Conservation (phyloP, 345 rosid species). For the Lumnitzera littorea region DNA sequence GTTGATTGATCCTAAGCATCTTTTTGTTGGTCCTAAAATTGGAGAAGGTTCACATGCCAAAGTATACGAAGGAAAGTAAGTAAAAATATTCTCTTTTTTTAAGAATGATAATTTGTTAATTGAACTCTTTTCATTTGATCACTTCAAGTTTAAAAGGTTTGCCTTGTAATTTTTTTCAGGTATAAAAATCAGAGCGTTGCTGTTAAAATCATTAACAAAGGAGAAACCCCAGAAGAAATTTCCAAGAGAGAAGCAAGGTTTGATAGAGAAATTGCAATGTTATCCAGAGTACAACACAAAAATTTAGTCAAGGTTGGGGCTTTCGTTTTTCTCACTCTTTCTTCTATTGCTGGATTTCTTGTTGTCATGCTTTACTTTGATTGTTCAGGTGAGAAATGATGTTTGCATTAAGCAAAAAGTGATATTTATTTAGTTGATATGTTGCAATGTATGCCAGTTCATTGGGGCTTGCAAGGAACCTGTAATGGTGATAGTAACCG, state of each 20-base stretch:
- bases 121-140: neutral
- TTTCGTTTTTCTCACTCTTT: neutral
- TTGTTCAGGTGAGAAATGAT: neutral
- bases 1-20: constrained; percentile 86
- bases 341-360: neutral
- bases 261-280: constrained; percentile 84
- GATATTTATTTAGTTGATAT: neutral
- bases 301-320: constrained; percentile 79
- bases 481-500: constrained; percentile 92
- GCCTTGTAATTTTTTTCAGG: constrained; percentile 25
- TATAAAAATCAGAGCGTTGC: constrained; percentile 84
- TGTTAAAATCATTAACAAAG: constrained; percentile 67
- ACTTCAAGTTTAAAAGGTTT: neutral
- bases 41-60: constrained; percentile 99
- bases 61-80: constrained; percentile 98
- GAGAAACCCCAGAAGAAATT: constrained; percentile 78
- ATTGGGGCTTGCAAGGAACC: constrained; percentile 98
- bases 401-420: no score
- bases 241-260: constrained; percentile 70
- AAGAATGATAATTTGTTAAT: constrained; percentile 1
- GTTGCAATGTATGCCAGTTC: constrained; percentile 41
- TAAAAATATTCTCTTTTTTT: constrained; percentile 15
- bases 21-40: constrained; percentile 94
- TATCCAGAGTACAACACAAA: constrained; percentile 85
- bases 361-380: no score